phyloP scores from a whole-genome alignment of 495 filamentous ascomycete species.

The Aspergillus nidulans region DNA sequence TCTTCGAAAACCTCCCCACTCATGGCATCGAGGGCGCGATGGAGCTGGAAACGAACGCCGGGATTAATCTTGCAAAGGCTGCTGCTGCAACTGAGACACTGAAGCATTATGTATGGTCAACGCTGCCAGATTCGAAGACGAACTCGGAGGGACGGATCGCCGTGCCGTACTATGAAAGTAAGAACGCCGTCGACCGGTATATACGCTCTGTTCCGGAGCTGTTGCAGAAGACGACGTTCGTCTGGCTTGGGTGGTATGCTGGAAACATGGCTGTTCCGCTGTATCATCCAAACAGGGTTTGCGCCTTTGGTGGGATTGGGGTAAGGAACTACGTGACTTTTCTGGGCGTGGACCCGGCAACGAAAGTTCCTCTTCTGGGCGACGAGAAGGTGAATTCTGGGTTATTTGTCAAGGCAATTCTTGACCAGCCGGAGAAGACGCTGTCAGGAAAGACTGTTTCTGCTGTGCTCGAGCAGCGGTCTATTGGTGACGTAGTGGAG shows the following conservation, averaged over 20 bases:
- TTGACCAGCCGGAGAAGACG: conserved; percentile 30
- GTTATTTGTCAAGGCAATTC: conserved; percentile 33
- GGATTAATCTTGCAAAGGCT: conserved; percentile 24
- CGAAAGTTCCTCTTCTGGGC: conserved; percentile 34
- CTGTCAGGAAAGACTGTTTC: conserved; percentile 25
- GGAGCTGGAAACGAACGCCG: conserved; percentile 16
- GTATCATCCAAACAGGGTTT: not conserved
- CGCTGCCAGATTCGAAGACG: conserved; percentile 16
- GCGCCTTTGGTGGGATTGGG: not conserved
- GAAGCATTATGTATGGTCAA: conserved; percentile 27
- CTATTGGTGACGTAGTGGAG: conserved; percentile 31
- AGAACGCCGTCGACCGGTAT: conserved; percentile 21
- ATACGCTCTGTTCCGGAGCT: conserved; percentile 21
- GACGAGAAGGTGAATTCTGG: conserved; percentile 35
- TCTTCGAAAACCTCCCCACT: conserved; percentile 31
- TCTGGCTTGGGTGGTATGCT: conserved; percentile 17
- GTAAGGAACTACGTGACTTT: conserved; percentile 31
- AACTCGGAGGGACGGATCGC: conserved; percentile 15
- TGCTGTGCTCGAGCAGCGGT: conserved; percentile 20
- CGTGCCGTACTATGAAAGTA: conserved; percentile 29
- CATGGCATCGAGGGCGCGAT: conserved; percentile 3
- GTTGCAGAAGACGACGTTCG: conserved; percentile 27
- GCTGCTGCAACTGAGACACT: conserved; percentile 21
- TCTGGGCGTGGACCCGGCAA: conserved; percentile 21
- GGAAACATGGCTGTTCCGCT: conserved; percentile 13